phyloP scores from a whole-genome alignment of 1,284 basidiomycete species.

The Flammula alnicola region DNA sequence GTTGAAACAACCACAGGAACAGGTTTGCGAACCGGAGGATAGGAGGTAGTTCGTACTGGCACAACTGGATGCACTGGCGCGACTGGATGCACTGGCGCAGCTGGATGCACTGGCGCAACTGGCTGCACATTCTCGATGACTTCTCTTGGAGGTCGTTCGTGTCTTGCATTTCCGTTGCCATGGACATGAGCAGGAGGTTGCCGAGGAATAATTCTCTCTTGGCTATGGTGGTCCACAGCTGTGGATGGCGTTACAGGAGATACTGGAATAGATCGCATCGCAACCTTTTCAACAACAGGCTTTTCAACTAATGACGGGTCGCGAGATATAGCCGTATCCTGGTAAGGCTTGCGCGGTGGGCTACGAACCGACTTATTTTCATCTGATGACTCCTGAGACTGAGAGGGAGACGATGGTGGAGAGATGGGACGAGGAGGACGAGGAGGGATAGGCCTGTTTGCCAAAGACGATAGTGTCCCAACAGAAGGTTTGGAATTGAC shows the following conservation, averaged over 20 bases:
- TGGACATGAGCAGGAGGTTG: slow-evolving; percentile 11
- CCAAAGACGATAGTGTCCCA: slow-evolving; percentile 51
- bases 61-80: slow-evolving; percentile 20
- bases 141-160: slow-evolving; percentile 16
- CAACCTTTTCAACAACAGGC: slow-evolving; percentile 16
- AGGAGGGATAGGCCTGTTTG: slow-evolving; percentile 61
- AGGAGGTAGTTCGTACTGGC: slow-evolving; percentile 23
- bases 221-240: slow-evolving; percentile 8
- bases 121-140: slow-evolving; percentile 19
- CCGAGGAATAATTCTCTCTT: slow-evolving; percentile 3
- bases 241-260: slow-evolving; percentile 21
- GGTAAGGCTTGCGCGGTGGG: slow-evolving; percentile 18
- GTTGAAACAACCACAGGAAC: slow-evolving; percentile 27
- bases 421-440: slow-evolving; percentile 48
- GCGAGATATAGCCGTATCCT: slow-evolving; percentile 18
- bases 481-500: slow-evolving; percentile 39
- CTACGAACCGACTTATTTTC: slow-evolving; percentile 25
- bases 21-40: slow-evolving; percentile 33
- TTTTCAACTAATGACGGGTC: slow-evolving; percentile 15
- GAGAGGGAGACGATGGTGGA: slow-evolving; percentile 49
- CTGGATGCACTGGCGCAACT: slow-evolving; percentile 19
- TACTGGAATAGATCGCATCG: slow-evolving; percentile 12
- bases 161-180: slow-evolving; percentile 21
- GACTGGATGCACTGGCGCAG: slow-evolving; percentile 19
- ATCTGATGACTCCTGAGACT: slow-evolving; percentile 26